Conservation (phyloP, 495 filamentous ascomycete genomes). For the Penicillium samsonianum region DNA sequence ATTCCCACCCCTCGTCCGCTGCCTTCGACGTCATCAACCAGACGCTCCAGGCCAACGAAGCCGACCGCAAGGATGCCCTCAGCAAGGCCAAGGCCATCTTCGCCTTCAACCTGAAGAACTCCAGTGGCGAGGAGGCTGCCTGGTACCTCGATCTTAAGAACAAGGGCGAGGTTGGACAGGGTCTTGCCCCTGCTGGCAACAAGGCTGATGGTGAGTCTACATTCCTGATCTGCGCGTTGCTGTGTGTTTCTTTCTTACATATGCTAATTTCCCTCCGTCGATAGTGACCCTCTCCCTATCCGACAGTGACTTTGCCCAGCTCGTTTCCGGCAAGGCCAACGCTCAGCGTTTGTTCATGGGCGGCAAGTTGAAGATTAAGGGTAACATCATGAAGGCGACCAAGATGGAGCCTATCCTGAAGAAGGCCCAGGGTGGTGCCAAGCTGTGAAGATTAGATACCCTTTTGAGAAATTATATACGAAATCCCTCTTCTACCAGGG, state of each 20-base stretch:
- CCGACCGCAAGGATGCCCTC: constrained; percentile 82
- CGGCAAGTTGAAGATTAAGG: constrained; percentile 96
- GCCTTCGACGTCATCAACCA: constrained; percentile 87
- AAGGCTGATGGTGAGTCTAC: constrained; percentile 78
- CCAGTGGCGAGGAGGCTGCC: constrained; percentile 69
- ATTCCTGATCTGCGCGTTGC: background rate
- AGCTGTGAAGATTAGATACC: constrained; percentile 65
- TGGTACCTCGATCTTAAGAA: constrained; percentile 97
- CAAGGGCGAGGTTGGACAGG: constrained; percentile 78
- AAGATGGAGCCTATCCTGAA: constrained; percentile 93
- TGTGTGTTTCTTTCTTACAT: background rate
- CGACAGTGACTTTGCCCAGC: constrained; percentile 80
- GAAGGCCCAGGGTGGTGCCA: constrained; percentile 84
- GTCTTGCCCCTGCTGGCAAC: constrained; percentile 60
- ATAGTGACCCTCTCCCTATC: constrained; percentile 81
- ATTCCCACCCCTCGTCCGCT: constrained; percentile 83
- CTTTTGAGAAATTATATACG: constrained; percentile 19
- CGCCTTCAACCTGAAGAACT: constrained; percentile 90
- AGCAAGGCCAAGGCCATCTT: constrained; percentile 86
- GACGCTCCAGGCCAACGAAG: constrained; percentile 66
- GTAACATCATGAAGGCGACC: constrained; percentile 98
- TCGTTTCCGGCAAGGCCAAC: constrained; percentile 86
- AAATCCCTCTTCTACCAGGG: background rate
- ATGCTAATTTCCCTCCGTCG: constrained; percentile 5
- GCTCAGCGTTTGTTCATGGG: constrained; percentile 95